Conservation (phyloP, 495 filamentous ascomycete species). For the Aspergillus leporis region DNA sequence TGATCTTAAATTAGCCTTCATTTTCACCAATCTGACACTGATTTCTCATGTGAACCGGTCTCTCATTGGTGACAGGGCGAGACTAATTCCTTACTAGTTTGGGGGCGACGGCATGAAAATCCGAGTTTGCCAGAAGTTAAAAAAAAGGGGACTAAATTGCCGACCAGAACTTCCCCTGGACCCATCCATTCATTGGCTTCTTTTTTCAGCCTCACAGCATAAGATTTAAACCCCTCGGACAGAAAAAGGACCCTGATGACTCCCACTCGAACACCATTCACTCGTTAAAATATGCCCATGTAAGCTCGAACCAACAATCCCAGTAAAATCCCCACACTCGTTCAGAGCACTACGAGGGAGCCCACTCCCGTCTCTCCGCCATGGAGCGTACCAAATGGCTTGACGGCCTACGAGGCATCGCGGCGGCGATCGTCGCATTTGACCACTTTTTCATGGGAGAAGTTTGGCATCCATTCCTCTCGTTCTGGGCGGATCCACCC, state of each 20-base stretch:
- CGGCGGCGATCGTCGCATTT: conserved; percentile 26
- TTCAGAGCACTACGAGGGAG: not conserved
- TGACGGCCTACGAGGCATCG: conserved; percentile 32
- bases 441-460: conserved; percentile 29
- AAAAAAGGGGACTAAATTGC: not conserved
- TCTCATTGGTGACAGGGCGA: not conserved
- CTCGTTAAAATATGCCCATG: not conserved
- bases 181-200: not conserved
- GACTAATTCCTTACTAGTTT: not conserved
- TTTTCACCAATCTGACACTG: not conserved
- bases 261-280: not conserved
- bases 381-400: conserved; percentile 29
- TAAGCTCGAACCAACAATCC: not conserved
- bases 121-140: not conserved
- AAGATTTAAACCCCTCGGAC: not conserved
- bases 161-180: not conserved
- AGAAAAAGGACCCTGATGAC: not conserved
- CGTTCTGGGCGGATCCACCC: conserved; percentile 29
- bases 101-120: not conserved
- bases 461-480: conserved; percentile 25
- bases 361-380: not conserved
- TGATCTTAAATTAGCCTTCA: not conserved
- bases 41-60: too few species aligned
- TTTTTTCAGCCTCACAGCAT: not conserved
- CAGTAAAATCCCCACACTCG: not conserved